A percentile compares a stretch with the other conserved stretches of the same genome.
These are phyloP conservation scores for Aspergillus chevalieri DNA, from an alignment of 2,329 filamentous ascomycete species.

Conservation along the genomic window DNA sequence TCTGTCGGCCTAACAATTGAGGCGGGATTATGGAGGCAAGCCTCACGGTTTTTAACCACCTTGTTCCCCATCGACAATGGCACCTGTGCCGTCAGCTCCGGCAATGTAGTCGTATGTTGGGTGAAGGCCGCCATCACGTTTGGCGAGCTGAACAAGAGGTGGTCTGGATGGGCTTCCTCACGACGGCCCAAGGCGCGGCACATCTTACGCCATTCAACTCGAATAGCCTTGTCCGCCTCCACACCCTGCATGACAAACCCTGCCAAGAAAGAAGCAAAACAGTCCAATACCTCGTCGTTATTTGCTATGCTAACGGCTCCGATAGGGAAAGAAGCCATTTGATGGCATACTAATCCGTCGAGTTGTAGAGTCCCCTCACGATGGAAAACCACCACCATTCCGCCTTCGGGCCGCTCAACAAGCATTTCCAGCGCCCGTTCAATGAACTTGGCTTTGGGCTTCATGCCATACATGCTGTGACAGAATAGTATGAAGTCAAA, in stretches of 20 bases:
- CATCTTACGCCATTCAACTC: conserved; percentile 44
- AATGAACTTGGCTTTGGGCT: conserved; percentile 42
- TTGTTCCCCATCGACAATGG: conserved; percentile 17
- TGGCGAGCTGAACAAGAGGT: conserved; percentile 47
- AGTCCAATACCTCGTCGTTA: conserved; percentile 42
- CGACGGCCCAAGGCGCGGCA: conserved; percentile 45
- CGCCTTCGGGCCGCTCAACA: conserved; percentile 20
- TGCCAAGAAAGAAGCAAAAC: conserved; percentile 50
- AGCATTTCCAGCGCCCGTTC: conserved; percentile 46
- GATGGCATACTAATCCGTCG: conserved; percentile 45
- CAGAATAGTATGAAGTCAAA: conserved; percentile 59
- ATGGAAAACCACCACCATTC: conserved; percentile 52
- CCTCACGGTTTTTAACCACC: conserved; percentile 40
- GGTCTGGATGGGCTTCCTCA: conserved; percentile 29
- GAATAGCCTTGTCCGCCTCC: conserved; percentile 26
- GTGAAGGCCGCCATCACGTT: conserved; percentile 49
- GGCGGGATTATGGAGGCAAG: conserved; percentile 41
- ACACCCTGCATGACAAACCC: conserved; percentile 38
- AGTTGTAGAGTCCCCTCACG: conserved; percentile 42
- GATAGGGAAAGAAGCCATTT: conserved; percentile 42
- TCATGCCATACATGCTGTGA: conserved; percentile 60
- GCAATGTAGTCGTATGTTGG: conserved; percentile 38
- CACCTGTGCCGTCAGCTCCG: conserved; percentile 40
- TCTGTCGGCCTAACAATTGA: conserved; percentile 43
- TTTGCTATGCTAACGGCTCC: conserved; percentile 42